A percentile compares a stretch with the other conserved stretches of the same genome.
These are phyloP conservation scores for Salix dunnii DNA, from an alignment of 345 rosid genomes.

Conservation along the genomic window DNA sequence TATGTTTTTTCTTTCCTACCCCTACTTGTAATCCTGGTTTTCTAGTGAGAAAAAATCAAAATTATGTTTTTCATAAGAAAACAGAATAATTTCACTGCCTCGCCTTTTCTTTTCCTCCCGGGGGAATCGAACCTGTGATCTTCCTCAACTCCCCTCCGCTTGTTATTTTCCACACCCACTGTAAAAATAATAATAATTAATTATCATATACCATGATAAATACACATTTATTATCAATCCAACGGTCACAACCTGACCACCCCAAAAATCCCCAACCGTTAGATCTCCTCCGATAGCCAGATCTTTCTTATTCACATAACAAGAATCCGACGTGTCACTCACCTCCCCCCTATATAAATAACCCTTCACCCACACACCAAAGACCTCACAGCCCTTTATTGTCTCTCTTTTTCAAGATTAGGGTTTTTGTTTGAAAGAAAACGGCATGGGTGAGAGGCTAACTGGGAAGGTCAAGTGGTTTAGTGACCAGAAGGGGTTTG, in stretches of 20 bases:
- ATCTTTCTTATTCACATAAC: neutral
- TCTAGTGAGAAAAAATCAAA: no score
- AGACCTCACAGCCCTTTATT: neutral
- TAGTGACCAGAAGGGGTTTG: slow-evolving; percentile 33
- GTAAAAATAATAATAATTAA: neutral
- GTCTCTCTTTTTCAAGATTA: neutral
- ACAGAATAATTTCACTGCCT: no score
- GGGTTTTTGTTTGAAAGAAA: neutral
- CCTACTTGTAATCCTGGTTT: no score
- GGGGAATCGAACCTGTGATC: no score
- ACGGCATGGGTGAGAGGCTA: slow-evolving; percentile 16
- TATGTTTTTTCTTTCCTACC: no score
- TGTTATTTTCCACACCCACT: neutral
- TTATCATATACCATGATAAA: neutral
- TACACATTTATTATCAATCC: neutral
- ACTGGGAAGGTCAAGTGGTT: slow-evolving; percentile 36
- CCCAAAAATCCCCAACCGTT: slow-evolving; percentile 17
- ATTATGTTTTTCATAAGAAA: no score
- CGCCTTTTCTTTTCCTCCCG: no score
- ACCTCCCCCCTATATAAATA: slow-evolving; percentile 9
- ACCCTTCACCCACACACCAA: neutral
- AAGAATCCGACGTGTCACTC: slow-evolving; percentile 21
- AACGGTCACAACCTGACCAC: neutral
- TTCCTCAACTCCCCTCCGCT: neutral
- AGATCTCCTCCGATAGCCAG: slow-evolving; percentile 4